Percentiles rank a stretch among this genome's conserved stretches.
phyloP scores from a whole-genome alignment of 148 eudicot species.

The Nyssa sinensis region DNA sequence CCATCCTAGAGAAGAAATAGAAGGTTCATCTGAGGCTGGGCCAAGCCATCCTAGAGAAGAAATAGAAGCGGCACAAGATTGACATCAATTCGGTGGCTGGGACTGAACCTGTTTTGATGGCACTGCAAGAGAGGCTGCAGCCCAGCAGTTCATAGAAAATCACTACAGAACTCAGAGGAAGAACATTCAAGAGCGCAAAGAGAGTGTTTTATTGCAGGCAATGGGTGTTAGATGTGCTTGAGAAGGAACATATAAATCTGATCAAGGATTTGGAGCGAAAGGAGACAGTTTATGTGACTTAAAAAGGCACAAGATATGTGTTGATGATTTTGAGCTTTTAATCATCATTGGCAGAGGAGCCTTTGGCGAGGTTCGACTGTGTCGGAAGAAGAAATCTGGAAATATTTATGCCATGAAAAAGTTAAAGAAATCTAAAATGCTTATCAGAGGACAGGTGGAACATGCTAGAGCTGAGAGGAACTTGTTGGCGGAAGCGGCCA shows the following conservation, averaged over 20 bases:
- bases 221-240: slow-evolving; percentile 81
- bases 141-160: slow-evolving; percentile 90
- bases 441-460: slow-evolving; percentile 95
- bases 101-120: no score
- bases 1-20: no score
- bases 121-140: no score
- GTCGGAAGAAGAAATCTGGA: slow-evolving; percentile 89
- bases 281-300: slow-evolving; percentile 86
- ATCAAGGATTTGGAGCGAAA: slow-evolving; percentile 89
- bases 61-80: no score
- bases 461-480: slow-evolving; percentile 97
- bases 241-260: slow-evolving; percentile 83
- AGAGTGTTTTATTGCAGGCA: slow-evolving; percentile 61
- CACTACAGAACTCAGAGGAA: slow-evolving; percentile 90
- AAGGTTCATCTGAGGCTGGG: no score
- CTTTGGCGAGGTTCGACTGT: slow-evolving; percentile 88
- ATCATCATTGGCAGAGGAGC: slow-evolving; percentile 98
- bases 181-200: slow-evolving; percentile 81
- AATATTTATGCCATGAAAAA: slow-evolving; percentile 95
- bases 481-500: slow-evolving; percentile 92
- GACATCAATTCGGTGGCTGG: no score
- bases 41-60: no score
- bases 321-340: slow-evolving; percentile 87
- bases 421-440: slow-evolving; percentile 94
- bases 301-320: slow-evolving; percentile 90